Percentiles rank a stretch among this genome's conserved stretches.
These are phyloP conservation scores for Solanum chacoense DNA, from an alignment of 305 asterid genomes.

Conservation along the genomic window DNA sequence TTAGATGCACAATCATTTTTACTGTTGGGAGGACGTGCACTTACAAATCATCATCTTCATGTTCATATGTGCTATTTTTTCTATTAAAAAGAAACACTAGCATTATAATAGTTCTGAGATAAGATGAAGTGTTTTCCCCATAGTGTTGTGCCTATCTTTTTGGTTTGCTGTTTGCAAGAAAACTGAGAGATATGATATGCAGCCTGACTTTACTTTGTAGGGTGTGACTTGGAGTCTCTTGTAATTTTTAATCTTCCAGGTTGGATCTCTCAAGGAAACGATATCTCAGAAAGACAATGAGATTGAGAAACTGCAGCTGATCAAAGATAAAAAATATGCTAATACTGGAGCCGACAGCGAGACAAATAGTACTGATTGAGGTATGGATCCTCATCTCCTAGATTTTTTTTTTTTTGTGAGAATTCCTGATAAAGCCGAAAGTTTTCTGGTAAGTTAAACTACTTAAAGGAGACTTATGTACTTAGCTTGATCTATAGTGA, in stretches of 20 bases:
- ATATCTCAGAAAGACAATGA: conserved; percentile 23
- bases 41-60: not conserved
- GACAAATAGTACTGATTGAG: not conserved
- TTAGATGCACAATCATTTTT: not conserved
- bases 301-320: conserved; percentile 14
- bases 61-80: not conserved
- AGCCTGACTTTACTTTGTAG: not conserved
- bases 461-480: not conserved
- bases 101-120: not conserved
- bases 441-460: not conserved
- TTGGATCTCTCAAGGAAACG: conserved; percentile 20
- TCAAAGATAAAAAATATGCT: not conserved
- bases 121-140: not conserved
- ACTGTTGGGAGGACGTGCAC: not conserved
- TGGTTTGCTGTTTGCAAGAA: not conserved
- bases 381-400: not conserved
- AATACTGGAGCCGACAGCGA: not conserved
- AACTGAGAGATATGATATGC: not conserved
- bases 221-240: not conserved
- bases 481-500: not conserved
- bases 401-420: not conserved
- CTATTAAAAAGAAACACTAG: not conserved
- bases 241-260: conserved; percentile 9
- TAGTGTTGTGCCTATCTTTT: not conserved
- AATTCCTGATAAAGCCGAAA: not conserved